Evolutionary conservation across 2,329 filamentous ascomycete genomes (phyloP).

Genomic region (Pestalotiopsis sp.): DNA sequence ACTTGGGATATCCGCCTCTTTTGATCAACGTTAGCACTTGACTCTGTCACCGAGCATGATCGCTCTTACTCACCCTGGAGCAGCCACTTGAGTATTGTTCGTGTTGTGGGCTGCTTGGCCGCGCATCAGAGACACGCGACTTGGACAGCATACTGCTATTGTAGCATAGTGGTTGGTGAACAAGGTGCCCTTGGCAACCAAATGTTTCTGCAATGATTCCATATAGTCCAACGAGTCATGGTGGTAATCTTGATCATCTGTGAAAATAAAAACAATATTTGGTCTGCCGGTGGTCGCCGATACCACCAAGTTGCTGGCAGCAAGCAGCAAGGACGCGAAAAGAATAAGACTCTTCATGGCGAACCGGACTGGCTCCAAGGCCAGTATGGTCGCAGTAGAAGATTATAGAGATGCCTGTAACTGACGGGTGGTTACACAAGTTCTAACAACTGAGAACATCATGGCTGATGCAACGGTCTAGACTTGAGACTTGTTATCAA

Average conservation of each 20-base stretch:
- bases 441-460: neutral
- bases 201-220: conserved; percentile 17
- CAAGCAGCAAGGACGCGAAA: neutral
- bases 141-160: conserved; percentile 28
- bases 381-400: neutral
- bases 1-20: conserved; percentile 17
- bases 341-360: neutral
- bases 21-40: neutral
- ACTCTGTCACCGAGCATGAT: neutral
- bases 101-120: conserved; percentile 27
- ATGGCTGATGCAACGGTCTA: neutral
- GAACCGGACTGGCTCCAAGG: neutral
- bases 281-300: conserved; percentile 8
- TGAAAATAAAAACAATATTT: conserved; percentile 28
- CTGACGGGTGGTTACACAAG: neutral
- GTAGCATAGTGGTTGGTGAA: conserved; percentile 31
- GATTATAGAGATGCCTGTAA: neutral
- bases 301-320: neutral
- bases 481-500: neutral
- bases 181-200: conserved; percentile 23
- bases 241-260: conserved; percentile 27
- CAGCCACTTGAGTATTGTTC: conserved; percentile 24
- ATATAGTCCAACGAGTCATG: conserved; percentile 17
- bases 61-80: conserved; percentile 5
- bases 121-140: conserved; percentile 21